phyloP scores from a whole-genome alignment of 2,329 filamentous ascomycete genomes.

The Aspergillus neoniger region DNA sequence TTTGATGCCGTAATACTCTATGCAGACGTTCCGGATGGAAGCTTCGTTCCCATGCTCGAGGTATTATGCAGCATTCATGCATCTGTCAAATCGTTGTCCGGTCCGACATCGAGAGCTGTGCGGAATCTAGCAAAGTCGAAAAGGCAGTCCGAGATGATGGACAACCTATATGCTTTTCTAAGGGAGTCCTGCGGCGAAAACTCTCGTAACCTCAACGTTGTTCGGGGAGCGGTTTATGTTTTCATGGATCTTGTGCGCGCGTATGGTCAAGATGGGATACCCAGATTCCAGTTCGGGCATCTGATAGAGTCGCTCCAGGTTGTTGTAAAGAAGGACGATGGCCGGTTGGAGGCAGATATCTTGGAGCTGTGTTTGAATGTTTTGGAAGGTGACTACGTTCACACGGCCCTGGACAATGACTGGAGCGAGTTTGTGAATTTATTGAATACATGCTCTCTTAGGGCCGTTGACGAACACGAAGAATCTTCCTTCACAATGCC shows the following conservation, averaged over 20 bases:
- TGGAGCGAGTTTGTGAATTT: constrained; percentile 38
- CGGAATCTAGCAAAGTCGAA: constrained; percentile 45
- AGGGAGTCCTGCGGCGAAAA: constrained; percentile 35
- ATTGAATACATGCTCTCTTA: constrained; percentile 39
- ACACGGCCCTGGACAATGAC: constrained; percentile 33
- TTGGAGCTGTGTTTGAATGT: constrained; percentile 44
- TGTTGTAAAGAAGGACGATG: constrained; percentile 40
- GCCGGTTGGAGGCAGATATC: constrained; percentile 42
- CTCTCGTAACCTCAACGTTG: constrained; percentile 42
- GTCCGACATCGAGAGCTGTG: constrained; percentile 45
- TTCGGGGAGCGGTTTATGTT: constrained; percentile 44
- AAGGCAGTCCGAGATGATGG: constrained; percentile 42
- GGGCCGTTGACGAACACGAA: constrained; percentile 33
- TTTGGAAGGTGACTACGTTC: constrained; percentile 41
- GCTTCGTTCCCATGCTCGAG: constrained; percentile 41
- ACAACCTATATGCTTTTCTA: constrained; percentile 40
- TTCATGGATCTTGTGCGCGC: constrained; percentile 45
- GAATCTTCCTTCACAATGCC: constrained; percentile 22
- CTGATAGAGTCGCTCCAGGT: constrained; percentile 39
- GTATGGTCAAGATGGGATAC: constrained; percentile 43
- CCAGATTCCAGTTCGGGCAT: constrained; percentile 38
- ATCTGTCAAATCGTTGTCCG: constrained; percentile 46
- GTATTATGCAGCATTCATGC: constrained; percentile 49
- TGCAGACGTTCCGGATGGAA: constrained; percentile 41
- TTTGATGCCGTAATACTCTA: constrained; percentile 47